phyloP scores from a whole-genome alignment of 495 filamentous ascomycete species.

The Achaetomiella virescens region DNA sequence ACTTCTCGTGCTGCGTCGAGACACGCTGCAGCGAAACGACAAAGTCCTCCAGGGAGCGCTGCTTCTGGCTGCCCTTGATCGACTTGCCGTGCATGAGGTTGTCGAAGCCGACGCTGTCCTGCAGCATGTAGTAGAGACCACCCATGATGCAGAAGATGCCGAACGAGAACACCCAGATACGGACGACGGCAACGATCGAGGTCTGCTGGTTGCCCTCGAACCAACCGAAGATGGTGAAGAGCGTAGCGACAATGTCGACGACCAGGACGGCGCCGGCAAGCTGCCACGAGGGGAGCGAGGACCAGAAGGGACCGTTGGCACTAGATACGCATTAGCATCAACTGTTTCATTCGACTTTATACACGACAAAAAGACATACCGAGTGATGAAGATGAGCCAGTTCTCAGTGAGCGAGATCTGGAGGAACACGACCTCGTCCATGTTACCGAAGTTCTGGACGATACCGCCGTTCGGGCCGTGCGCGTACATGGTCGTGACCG shows the following conservation, averaged over 20 bases:
- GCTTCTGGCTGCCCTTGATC: constrained; percentile 65
- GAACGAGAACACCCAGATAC: constrained; percentile 85
- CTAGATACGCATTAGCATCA: constrained; percentile 27
- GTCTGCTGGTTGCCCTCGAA: constrained; percentile 58
- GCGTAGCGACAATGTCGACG: constrained; percentile 76
- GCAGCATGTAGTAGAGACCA: constrained; percentile 67
- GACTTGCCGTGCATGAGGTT: constrained; percentile 89
- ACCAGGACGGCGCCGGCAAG: constrained; percentile 66
- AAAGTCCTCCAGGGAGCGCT: constrained; percentile 78
- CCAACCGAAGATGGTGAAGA: constrained; percentile 78
- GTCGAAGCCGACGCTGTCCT: constrained; percentile 71
- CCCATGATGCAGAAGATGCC: constrained; percentile 61
- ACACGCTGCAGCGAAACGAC: constrained; percentile 79
- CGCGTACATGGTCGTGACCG: constrained; percentile 69
- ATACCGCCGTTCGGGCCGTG: constrained; percentile 66
- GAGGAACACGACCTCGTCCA: constrained; percentile 79
- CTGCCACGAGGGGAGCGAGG: constrained; percentile 75
- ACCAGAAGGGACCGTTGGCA: constrained; percentile 82
- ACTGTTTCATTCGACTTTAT: not conserved
- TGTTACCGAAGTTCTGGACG: constrained; percentile 76
- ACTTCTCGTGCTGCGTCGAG: constrained; percentile 77
- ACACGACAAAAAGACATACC: constrained; percentile 8
- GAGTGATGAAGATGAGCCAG: constrained; percentile 95
- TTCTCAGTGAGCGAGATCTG: constrained; percentile 89
- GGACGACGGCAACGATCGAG: constrained; percentile 70